Evolutionary conservation across 176 grass and related monocot genomes (phyloP).

Genomic region (Cymbopogon citratus): DNA sequence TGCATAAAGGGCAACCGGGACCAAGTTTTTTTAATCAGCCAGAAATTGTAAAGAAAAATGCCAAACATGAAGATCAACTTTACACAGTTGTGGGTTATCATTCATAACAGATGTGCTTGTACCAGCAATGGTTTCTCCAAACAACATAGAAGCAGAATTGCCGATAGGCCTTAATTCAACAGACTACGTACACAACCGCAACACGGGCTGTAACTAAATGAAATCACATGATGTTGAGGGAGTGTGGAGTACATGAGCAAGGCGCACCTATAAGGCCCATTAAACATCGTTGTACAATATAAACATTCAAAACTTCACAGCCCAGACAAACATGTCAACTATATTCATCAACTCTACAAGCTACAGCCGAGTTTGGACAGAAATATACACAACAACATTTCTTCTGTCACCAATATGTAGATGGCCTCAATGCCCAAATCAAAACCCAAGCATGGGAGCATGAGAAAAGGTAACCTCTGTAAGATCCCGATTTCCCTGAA

Average conservation of each 20-base stretch:
- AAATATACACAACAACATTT: constrained; percentile 42
- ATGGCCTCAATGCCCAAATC: background rate
- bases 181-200: no score
- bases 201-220: constrained; percentile 11
- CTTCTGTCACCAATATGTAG: background rate
- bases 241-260: background rate
- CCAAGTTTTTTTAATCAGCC: background rate
- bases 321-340: constrained; percentile 18
- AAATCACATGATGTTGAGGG: constrained; percentile 14
- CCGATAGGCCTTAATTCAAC: background rate
- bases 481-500: background rate
- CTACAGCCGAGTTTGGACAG: constrained; percentile 29
- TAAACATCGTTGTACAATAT: background rate
- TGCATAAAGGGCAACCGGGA: background rate
- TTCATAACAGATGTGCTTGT: background rate
- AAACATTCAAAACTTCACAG: constrained; percentile 25
- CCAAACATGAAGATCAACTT: constrained; percentile 4
- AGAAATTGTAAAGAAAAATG: background rate
- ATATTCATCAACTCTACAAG: constrained; percentile 38
- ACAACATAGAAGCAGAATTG: background rate
- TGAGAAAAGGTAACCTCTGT: constrained; percentile 13
- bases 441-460: constrained; percentile 26
- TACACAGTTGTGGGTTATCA: background rate
- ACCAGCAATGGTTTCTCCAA: background rate
- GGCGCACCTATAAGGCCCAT: constrained; percentile 12